Percentiles rank a stretch among this genome's conserved stretches.
phyloP scores from a whole-genome alignment of 495 filamentous ascomycete species.

The Hamigera avellanea region DNA sequence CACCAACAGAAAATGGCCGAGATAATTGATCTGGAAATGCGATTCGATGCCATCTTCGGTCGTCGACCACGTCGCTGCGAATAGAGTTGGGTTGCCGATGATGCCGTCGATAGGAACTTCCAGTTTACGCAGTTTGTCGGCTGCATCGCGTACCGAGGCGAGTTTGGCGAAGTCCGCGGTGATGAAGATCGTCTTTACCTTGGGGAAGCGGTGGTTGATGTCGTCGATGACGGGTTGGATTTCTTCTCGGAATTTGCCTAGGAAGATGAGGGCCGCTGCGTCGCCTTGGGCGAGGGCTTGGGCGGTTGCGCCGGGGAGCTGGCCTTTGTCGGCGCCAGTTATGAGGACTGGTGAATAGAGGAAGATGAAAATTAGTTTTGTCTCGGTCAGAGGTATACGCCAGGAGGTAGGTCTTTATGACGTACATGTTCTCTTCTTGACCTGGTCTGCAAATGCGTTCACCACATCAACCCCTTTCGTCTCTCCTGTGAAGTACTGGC shows the following conservation, averaged over 20 bases:
- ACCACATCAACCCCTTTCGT: conserved; percentile 24
- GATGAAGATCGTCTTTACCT: conserved; percentile 13
- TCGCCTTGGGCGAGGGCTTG: conserved; percentile 17
- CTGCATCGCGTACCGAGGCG: conserved; percentile 8
- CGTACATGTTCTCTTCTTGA: conserved; percentile 29
- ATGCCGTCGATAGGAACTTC: conserved; percentile 12
- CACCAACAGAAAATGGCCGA: conserved; percentile 13
- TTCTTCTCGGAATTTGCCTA: conserved; percentile 26
- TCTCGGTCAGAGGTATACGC: too few relatives aligned
- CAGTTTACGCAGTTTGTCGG: conserved; percentile 6
- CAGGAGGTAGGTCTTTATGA: too few relatives aligned
- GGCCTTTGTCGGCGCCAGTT: conserved; percentile 5
- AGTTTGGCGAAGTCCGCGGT: conserved; percentile 8
- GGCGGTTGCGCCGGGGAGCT: conserved; percentile 9
- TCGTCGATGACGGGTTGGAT: conserved; percentile 27
- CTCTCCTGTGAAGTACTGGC: conserved; percentile 6
- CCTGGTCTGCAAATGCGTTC: conserved; percentile 21
- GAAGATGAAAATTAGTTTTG: neutral
- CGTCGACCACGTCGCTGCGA: conserved; percentile 9
- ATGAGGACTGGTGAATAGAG: conserved; percentile 7
- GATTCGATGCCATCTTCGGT: conserved; percentile 13
- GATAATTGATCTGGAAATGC: conserved; percentile 17
- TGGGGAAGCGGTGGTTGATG: conserved; percentile 14
- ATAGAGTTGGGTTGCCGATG: conserved; percentile 10
- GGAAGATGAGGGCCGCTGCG: conserved; percentile 31